Evolutionary conservation across 768 basidiomycete genomes (phyloP).

Genomic region (Pluteus cervinus): DNA sequence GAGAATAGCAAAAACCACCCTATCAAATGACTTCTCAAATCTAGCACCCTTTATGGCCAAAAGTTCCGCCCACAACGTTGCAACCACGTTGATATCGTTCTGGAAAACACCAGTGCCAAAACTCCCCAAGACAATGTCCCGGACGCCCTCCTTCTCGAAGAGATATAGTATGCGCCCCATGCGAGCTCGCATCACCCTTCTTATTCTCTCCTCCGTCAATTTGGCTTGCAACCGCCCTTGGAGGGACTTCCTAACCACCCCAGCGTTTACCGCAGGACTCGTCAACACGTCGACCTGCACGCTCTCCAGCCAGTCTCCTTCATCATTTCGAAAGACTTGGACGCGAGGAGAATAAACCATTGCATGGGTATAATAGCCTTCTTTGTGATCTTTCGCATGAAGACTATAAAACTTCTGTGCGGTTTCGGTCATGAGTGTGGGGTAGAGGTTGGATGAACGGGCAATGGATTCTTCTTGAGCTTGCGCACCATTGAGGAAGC

Average conservation of each 20-base stretch:
- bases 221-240: conserved; percentile 15
- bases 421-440: conserved; percentile 47
- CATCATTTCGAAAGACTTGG: conserved; percentile 57
- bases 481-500: conserved; percentile 65
- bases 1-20: conserved; percentile 59
- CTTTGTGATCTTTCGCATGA: conserved; percentile 42
- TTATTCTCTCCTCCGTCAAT: conserved; percentile 32
- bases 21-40: conserved; percentile 55
- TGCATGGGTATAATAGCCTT: conserved; percentile 68
- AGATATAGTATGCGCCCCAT: conserved; percentile 64
- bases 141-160: conserved; percentile 55
- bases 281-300: conserved; percentile 62
- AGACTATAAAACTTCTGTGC: conserved; percentile 57
- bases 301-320: conserved; percentile 50
- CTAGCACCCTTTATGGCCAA: conserved; percentile 41
- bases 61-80: conserved; percentile 59
- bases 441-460: conserved; percentile 66
- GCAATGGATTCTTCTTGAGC: conserved; percentile 83
- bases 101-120: conserved; percentile 78
- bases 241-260: conserved; percentile 28
- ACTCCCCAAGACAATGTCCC: conserved; percentile 61
- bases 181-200: conserved; percentile 56
- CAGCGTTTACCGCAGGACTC: conserved; percentile 72
- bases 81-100: conserved; percentile 55
- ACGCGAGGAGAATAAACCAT: conserved; percentile 72